phyloP scores from a whole-genome alignment of 2,329 filamentous ascomycete genomes.

The Claviceps sp. region DNA sequence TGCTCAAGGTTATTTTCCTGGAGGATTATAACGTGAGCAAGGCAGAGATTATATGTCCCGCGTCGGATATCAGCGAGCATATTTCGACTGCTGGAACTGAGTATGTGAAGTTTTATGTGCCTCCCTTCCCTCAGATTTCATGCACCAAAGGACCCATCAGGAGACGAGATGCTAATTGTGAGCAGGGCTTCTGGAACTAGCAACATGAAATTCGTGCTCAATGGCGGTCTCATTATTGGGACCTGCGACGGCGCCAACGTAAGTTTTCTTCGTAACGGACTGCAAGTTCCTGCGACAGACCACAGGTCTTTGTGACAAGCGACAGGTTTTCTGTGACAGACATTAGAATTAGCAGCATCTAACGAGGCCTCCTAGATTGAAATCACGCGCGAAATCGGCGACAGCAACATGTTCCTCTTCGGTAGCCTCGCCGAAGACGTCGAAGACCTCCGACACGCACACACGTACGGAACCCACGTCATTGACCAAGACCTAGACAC shows the following conservation, averaged over 20 bases:
- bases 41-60: slow-evolving; percentile 89
- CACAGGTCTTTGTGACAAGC: too few species aligned
- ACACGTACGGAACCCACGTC: slow-evolving; percentile 69
- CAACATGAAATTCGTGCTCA: slow-evolving; percentile 99
- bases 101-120: slow-evolving; percentile 23
- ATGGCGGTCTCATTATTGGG: slow-evolving; percentile 92
- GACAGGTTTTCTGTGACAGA: too few species aligned
- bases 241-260: slow-evolving; percentile 97
- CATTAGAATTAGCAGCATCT: background rate
- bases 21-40: slow-evolving; percentile 99
- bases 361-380: slow-evolving; percentile 47
- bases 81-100: slow-evolving; percentile 97
- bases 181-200: slow-evolving; percentile 62
- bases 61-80: slow-evolving; percentile 93
- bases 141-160: too few species aligned
- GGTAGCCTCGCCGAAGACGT: slow-evolving; percentile 93
- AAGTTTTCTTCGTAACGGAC: slow-evolving; percentile 24
- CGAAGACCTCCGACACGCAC: slow-evolving; percentile 82
- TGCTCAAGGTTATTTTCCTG: slow-evolving; percentile 93
- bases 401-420: slow-evolving; percentile 97
- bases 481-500: slow-evolving; percentile 64
- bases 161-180: slow-evolving; percentile 4
- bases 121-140: background rate
- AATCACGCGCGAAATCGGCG: slow-evolving; percentile 92
- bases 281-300: background rate